Evolutionary conservation across 352 stramenopile genomes (phyloP), one percentile per base, ranked within the genome.

Genomic region (Phytophthora hybrid): DNA sequence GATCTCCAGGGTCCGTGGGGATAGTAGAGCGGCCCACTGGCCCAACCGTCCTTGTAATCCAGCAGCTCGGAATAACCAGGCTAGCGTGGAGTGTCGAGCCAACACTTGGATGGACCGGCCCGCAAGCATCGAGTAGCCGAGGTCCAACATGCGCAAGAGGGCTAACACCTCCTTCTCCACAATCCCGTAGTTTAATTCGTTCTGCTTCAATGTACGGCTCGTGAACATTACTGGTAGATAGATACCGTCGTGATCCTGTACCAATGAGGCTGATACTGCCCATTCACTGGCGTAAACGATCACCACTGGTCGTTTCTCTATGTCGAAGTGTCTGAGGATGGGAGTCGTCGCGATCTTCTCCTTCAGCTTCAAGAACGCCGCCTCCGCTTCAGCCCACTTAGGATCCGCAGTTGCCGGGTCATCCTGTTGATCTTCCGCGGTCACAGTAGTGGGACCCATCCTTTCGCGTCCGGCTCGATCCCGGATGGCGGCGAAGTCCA

Each of bases 11-110:
- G 21, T 47, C 39, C 39, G 47, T 0, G 39, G 34, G 34, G 64
- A 61, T 7, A 61, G n/a, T 1, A 61, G 2, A 1, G 55, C 19
- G 4, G 29, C 56, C 55, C 63, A 71, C 5, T 72, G 65, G 5
- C 31, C 6, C 7, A 66, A 32, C 1, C 51, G 47, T 2, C 34
- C 56, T 31, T 63, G 63, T 1, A 58, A 13, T 2, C 54, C 64
- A 0, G 21, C 3, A 14, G 51, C 44, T 47, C 21, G 18, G 37
- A 59, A 61, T 21, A 61, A 16, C 51, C 62, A 69, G 10, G 49
- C 61, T 14, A 74, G 4, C 39, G 60, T 70, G 2, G 41, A 53
- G 31, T 64, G 31, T 23, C 56, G 4, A 44, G 11, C 16, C 23
- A 26, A 7, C 14, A 16, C 37, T 14, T 26, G 23, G 23, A 26